Evolutionary conservation across 2,329 filamentous ascomycete genomes (phyloP).

Genomic region (Colletotrichum caudatum): DNA sequence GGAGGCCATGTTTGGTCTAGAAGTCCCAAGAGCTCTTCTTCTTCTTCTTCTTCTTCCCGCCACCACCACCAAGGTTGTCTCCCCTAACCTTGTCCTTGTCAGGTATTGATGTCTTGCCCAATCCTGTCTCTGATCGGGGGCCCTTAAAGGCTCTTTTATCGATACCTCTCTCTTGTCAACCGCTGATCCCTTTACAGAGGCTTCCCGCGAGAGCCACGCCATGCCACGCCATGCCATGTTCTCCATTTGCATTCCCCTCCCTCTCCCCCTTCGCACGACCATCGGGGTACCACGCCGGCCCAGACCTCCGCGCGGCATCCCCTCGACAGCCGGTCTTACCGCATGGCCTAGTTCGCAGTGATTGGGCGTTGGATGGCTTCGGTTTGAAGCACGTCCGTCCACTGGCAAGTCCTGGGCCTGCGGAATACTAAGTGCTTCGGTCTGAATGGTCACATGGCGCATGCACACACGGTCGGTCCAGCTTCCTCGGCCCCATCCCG

Average conservation of each 20-base stretch:
- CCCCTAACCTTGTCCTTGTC: slow-evolving; percentile 1
- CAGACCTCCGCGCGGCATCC: slow-evolving; percentile 5
- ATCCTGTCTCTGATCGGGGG: not conserved
- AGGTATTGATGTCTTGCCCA: not conserved
- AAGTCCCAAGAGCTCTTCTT: not conserved
- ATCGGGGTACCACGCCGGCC: not conserved
- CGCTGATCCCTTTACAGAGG: not conserved
- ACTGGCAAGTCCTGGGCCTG: slow-evolving; percentile 35
- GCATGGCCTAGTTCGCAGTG: slow-evolving; percentile 13
- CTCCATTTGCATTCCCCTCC: not conserved
- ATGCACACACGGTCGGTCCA: slow-evolving; percentile 12
- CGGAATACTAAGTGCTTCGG: slow-evolving; percentile 33
- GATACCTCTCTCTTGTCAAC: not conserved
- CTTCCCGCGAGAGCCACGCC: not conserved
- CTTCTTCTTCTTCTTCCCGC: not conserved
- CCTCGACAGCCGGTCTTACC: slow-evolving; percentile 27
- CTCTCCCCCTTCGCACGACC: not conserved
- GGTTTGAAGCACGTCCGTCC: slow-evolving; percentile 26
- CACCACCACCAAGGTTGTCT: not conserved
- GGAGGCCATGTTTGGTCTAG: not conserved
- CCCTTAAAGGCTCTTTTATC: not conserved
- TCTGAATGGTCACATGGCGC: slow-evolving; percentile 30
- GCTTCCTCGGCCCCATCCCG: not conserved
- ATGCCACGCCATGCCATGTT: no score
- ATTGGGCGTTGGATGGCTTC: slow-evolving; percentile 34